These are phyloP conservation scores for Thinopyrum obtusiflorum DNA, from an alignment of 202 grass and related monocot genomes.

Conservation along the genomic window DNA sequence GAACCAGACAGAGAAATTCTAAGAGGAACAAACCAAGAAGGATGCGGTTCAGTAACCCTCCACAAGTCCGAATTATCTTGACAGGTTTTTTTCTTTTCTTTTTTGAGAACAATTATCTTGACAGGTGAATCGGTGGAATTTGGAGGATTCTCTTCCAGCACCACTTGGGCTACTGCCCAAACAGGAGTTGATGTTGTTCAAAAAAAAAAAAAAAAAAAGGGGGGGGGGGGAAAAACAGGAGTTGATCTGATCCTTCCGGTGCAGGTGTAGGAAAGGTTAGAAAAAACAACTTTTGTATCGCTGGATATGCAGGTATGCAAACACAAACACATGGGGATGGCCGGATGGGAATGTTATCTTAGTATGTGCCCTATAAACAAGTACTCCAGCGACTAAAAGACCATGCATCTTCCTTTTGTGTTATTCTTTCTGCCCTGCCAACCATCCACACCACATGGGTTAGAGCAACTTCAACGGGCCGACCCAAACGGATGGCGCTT, in stretches of 20 bases:
- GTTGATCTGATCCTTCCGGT: constrained; percentile 16
- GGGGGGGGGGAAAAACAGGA: too few relatives aligned
- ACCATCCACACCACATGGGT: background rate
- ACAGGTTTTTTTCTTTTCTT: background rate
- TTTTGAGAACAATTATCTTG: background rate
- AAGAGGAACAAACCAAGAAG: background rate
- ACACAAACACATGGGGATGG: too few relatives aligned
- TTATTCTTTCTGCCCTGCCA: background rate
- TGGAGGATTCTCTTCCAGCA: background rate
- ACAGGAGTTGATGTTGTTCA: background rate
- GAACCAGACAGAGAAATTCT: background rate
- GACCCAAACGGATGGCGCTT: too few relatives aligned
- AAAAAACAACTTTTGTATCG: too few relatives aligned
- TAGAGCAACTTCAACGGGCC: too few relatives aligned
- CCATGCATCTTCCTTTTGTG: background rate
- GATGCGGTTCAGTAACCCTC: background rate
- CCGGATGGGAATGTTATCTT: background rate
- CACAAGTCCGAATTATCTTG: background rate
- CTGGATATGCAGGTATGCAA: too few relatives aligned
- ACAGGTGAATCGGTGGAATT: background rate
- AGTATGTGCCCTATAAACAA: background rate
- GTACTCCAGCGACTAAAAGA: background rate
- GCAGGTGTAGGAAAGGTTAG: background rate
- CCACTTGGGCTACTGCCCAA: background rate
- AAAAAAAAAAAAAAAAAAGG: too few relatives aligned